Evolutionary conservation across 441 rosid species (phyloP), one percentile per base, ranked within the genome.

Genomic region (Pelargonium hybrid): DNA sequence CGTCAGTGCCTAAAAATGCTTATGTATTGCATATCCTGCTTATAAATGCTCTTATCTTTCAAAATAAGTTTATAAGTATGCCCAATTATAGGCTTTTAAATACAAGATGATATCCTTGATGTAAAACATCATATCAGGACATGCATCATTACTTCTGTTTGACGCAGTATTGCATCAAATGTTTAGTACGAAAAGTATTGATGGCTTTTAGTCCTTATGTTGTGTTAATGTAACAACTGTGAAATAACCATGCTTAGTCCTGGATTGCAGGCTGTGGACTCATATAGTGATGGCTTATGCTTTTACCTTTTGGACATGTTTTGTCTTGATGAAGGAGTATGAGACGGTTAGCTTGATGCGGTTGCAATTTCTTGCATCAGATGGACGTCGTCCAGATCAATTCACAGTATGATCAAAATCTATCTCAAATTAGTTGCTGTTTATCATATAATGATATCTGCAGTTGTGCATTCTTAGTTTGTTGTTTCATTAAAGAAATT

Each of bases 231-330:
- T 18, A 15, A 15, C 1, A 18, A 26, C 25, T 5, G 23, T 5
- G 18, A 54, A 54, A 54, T 17, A 52, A 52, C 17, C 59, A 18
- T 18, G 62, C 26, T 56, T 56, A 20, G 26, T 9, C 21, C 62
- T 56, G 72, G 68, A 18, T 70, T 82, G 65, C 87, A 92, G 98
- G 83, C 87, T 87, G 76, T 90, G 92, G 92, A 65, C 92, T 18
- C 98, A 94, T 79, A 80, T 90, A 62, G 64, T 87, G 75, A 84
- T 88, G 96, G 95, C 95, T 41, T 95, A 95, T 77, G 92, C 85
- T 68, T 85, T 95, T 70, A 92, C 98, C 43, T 85, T 90, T 45
- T 95, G 99, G 99, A 90, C 97, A 34, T 88, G 85, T 81, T 92
- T 82, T 74, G 86, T 90, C 75, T 77, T 95, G 74, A 71, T 79